Conservation (phyloP, 2,329 filamentous ascomycete genomes). For the Coniochaeta sp. region DNA sequence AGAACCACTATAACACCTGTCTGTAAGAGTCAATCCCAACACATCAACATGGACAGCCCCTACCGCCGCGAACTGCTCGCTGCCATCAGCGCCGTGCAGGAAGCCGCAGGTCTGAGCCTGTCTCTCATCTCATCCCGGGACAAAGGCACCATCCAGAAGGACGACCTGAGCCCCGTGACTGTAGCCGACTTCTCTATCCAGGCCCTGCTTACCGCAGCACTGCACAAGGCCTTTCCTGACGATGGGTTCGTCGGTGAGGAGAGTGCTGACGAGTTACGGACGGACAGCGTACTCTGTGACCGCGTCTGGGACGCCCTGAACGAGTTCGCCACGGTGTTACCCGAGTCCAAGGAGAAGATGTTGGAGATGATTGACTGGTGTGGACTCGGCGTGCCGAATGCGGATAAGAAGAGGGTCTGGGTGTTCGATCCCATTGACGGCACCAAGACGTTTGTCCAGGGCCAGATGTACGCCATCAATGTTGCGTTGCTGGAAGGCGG, state of each 20-base stretch:
- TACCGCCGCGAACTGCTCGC: conserved; percentile 34
- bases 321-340: conserved; percentile 14
- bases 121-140: conserved; percentile 37
- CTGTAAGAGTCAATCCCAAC: neutral
- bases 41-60: conserved; percentile 30
- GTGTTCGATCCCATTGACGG: conserved; percentile 56
- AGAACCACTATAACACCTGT: neutral
- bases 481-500: conserved; percentile 43
- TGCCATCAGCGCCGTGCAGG: conserved; percentile 33
- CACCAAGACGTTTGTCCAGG: conserved; percentile 47
- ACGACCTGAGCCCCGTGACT: conserved; percentile 49
- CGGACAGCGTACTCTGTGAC: conserved; percentile 31
- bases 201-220: conserved; percentile 42
- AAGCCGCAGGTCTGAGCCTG: conserved; percentile 41
- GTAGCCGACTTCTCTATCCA: conserved; percentile 54
- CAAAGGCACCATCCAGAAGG: conserved; percentile 44
- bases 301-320: conserved; percentile 32
- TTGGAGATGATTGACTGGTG: conserved; percentile 48
- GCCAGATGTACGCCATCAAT: conserved; percentile 51
- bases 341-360: conserved; percentile 33
- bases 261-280: conserved; percentile 37
- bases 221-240: conserved; percentile 40
- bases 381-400: conserved; percentile 27
- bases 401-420: conserved; percentile 36
- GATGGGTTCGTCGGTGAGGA: conserved; percentile 51